Base-by-base conservation (phyloP, 495 filamentous ascomycete species). In the Hypoxylon rickii region DNA sequence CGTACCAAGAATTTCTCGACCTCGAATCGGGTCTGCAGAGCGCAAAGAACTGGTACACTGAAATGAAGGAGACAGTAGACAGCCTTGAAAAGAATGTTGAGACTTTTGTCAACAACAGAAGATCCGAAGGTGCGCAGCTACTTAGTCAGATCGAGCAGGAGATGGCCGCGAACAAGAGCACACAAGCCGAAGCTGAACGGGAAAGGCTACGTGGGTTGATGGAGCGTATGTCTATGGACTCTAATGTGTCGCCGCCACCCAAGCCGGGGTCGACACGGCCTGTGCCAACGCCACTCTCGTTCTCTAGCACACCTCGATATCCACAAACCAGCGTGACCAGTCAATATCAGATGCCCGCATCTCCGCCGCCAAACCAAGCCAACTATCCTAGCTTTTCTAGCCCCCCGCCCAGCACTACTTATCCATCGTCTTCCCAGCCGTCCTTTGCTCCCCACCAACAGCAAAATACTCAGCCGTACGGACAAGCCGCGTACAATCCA, bases 51-150 rank as follows among this genome's bases (percentile, higher is more conserved):
- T 98, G 96, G 81, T 98, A 98, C 68, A 82, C 81, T 4, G 94
- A 97, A 67, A 98, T 97, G 91, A 86, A 83, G 60, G 90, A 97
- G 44, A 97, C 92, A 1, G 92, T 95, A 1, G 90, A 96, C 37
- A 96, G 89, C 64, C 76, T 97, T n/a, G 85, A 89, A 52, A 93
- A 96, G 78, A 98, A 98, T 63, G 93, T 97, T 10, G 92, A 97
- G 61, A 89, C 87, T 2, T 98, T 97, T 68, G 93, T 98, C 50
- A 93, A 88, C 76, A 98, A 97, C 64, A 83, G 94, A 26, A 81
- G 92, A 38, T 87, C 90, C 0, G 94, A 98, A 72, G 94, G 94
- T 15, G 90, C 92, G 1, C 89, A 96, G 65, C 79, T 97, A 18
- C 79, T 98, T 5, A 82, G 80, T 57, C 87, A 90, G 57, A 98